Percentiles rank a stretch among this genome's conserved stretches.
phyloP scores from a whole-genome alignment of 163 green algal genomes.

The Picocystis sp. region DNA sequence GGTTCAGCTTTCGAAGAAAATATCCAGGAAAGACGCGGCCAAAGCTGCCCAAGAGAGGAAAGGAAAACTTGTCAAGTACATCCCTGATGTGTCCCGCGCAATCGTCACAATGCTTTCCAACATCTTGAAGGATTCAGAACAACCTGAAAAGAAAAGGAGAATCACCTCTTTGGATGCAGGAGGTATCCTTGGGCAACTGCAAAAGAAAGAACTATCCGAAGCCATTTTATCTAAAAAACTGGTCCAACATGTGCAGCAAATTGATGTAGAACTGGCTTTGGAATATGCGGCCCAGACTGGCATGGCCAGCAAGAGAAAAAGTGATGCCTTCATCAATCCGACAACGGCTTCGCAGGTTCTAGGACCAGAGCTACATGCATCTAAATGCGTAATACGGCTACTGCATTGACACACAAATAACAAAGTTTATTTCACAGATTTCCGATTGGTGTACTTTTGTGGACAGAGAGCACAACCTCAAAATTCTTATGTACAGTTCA shows the following conservation, averaged over 20 bases:
- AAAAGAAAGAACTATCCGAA: conserved; percentile 22
- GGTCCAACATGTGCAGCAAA: conserved; percentile 63
- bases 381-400: conserved; percentile 20
- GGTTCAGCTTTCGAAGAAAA: conserved; percentile 61
- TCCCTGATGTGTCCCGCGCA: conserved; percentile 54
- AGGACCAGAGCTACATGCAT: conserved; percentile 20
- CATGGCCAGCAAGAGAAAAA: conserved; percentile 25
- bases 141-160: conserved; percentile 12
- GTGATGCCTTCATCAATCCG: conserved; percentile 34
- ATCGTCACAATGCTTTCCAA: conserved; percentile 49
- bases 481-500: too few species aligned
- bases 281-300: conserved; percentile 54
- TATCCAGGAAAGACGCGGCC: conserved; percentile 47
- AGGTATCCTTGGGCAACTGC: conserved; percentile 18
- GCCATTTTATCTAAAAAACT: conserved; percentile 36
- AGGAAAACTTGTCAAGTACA: conserved; percentile 64
- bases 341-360: conserved; percentile 18
- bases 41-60: conserved; percentile 67
- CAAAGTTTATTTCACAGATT: too few species aligned
- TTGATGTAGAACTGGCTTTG: conserved; percentile 50
- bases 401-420: conserved; percentile 8
- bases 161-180: not conserved
- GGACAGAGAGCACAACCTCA: too few species aligned
- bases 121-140: conserved; percentile 28
- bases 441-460: too few species aligned